Percentiles rank a stretch among this genome's conserved stretches.
phyloP scores from a whole-genome alignment of 768 basidiomycete genomes.

The Xerocomus brunneocitrinus region DNA sequence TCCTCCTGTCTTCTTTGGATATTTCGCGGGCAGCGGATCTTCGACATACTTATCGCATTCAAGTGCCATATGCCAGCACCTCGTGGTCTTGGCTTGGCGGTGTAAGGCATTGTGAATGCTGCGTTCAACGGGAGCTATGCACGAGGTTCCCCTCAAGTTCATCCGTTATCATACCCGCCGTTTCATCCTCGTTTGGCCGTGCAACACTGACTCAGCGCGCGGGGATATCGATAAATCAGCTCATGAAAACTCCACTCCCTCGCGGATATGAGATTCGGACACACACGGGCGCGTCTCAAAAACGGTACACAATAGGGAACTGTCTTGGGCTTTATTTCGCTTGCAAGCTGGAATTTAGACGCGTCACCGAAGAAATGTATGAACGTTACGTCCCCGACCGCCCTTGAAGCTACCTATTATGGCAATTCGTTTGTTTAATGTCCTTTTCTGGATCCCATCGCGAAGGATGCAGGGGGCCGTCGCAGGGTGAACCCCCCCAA shows the following conservation, averaged over 20 bases:
- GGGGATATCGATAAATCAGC: constrained; percentile 12
- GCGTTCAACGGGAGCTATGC: constrained; percentile 6
- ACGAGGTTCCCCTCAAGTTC: constrained; percentile 12
- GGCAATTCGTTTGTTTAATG: constrained; percentile 35
- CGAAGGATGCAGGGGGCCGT: constrained; percentile 21
- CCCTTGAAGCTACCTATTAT: constrained; percentile 35
- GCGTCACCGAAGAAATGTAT: constrained; percentile 28
- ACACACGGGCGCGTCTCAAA: constrained; percentile 12
- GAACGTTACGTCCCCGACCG: constrained; percentile 31
- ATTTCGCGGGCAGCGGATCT: constrained; percentile 12
- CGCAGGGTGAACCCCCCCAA: constrained; percentile 24
- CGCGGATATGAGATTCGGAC: constrained; percentile 21
- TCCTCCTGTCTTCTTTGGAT: constrained; percentile 6
- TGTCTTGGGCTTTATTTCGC: constrained; percentile 25
- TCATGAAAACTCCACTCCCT: constrained; percentile 15
- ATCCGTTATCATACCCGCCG: constrained; percentile 21
- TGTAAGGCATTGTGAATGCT: constrained; percentile 7
- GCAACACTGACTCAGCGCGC: constrained; percentile 10
- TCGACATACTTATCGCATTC: constrained; percentile 10
- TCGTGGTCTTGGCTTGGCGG: constrained; percentile 13
- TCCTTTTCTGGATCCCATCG: constrained; percentile 30
- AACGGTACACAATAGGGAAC: constrained; percentile 14
- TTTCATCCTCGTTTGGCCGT: constrained; percentile 12
- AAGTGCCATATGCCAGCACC: constrained; percentile 10
- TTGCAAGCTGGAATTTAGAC: constrained; percentile 27